Conservation (phyloP, 371 early-diverging fungal species). For the Vairimorpha ceranae region DNA sequence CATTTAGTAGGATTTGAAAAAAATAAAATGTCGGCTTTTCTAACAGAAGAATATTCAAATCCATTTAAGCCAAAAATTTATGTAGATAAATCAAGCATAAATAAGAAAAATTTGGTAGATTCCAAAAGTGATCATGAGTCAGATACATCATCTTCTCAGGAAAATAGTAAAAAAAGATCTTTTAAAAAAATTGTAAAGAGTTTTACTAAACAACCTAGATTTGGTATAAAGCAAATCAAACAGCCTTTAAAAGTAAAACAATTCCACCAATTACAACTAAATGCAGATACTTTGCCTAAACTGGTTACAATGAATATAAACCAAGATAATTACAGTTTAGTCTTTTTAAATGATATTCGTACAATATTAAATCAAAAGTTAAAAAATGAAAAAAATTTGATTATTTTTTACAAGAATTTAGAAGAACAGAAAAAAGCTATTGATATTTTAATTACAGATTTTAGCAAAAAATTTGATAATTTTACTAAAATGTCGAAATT, state of each 20-base stretch:
- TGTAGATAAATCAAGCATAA: background rate
- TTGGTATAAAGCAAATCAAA: background rate
- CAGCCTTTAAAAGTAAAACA: too few relatives aligned
- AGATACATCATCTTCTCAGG: background rate
- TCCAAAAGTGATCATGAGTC: too few relatives aligned
- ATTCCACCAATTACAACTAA: too few relatives aligned
- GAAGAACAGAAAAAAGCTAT: background rate
- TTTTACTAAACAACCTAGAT: background rate
- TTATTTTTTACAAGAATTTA: background rate
- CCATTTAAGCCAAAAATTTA: too few relatives aligned
- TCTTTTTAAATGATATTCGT: background rate
- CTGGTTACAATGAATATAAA: too few relatives aligned
- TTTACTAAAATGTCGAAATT: constrained; percentile 21
- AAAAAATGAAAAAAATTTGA: background rate
- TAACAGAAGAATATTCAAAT: background rate
- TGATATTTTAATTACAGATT: constrained; percentile 5
- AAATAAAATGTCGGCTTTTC: background rate
- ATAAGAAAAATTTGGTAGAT: background rate
- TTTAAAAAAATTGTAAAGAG: background rate
- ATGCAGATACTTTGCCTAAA: too few relatives aligned
- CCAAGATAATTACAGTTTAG: background rate
- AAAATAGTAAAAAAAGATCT: background rate
- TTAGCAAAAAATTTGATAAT: constrained; percentile 11
- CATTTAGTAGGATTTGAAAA: background rate
- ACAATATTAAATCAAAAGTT: constrained; percentile 6